phyloP scores from a whole-genome alignment of 192 early-diverging fungal genomes.

The Dissophora globulifera region DNA sequence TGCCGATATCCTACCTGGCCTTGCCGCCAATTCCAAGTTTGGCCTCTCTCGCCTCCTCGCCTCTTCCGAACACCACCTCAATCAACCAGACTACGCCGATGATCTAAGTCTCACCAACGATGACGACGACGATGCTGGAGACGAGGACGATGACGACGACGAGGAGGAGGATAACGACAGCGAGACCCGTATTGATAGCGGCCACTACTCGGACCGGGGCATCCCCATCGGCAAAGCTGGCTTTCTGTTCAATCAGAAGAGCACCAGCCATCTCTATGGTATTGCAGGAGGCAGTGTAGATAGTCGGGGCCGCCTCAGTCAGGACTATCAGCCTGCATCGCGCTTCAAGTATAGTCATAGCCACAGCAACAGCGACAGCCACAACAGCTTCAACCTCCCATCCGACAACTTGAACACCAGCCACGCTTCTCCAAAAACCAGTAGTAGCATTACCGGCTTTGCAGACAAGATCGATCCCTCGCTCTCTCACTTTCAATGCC shows the following conservation, averaged over 20 bases:
- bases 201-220: conserved; percentile 31
- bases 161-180: conserved; percentile 10
- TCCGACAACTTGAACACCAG: conserved; percentile 29
- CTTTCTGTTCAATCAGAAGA: conserved; percentile 13
- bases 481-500: conserved; percentile 17
- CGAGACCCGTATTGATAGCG: conserved; percentile 25
- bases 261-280: not conserved
- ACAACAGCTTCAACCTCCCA: conserved; percentile 27
- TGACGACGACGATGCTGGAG: conserved; percentile 12
- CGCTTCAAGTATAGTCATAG: conserved; percentile 28
- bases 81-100: conserved; percentile 3
- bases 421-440: not conserved
- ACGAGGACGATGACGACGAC: conserved; percentile 8
- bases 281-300: conserved; percentile 13
- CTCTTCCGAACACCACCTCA: conserved; percentile 6
- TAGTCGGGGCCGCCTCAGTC: not conserved
- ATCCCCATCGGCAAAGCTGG: conserved; percentile 38
- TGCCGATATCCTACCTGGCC: not conserved
- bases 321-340: conserved; percentile 1
- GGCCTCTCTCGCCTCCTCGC: conserved; percentile 16
- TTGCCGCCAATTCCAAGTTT: conserved; percentile 9
- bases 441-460: no score
- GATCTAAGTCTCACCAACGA: conserved; percentile 5
- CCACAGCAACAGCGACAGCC: conserved; percentile 39
- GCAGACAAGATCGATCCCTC: not conserved